Evolutionary conservation across 345 rosid species (phyloP), one percentile per base, ranked within the genome.

Genomic region (Turritis glabra): DNA sequence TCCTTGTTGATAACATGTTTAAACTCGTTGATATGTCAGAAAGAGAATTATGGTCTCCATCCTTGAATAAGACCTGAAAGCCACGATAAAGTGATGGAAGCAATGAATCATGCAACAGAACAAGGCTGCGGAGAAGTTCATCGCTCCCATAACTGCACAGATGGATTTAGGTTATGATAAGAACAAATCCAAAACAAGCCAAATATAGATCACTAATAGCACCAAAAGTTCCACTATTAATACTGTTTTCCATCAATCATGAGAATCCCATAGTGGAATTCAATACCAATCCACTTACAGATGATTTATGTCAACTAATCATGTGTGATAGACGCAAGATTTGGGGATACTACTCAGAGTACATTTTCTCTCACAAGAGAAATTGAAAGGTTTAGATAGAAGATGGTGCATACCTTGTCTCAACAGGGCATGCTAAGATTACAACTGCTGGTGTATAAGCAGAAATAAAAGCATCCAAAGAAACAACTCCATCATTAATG

Each of bases 401-500:
- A 32, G 19, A 19, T 64, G 26, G 63, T 29, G 75, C 66, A 41
- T 73, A 95, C 99, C 99, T 92, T 79, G 82, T 83, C 62, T 89
- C 92, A 58, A 92, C 81, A 70, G 90, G 86, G 69, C 84, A 82
- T 55, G 85, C 88, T 72, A 92, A 90, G 50, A 85, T 80, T 71
- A 87, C 57, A 57, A 93, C 86, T 79, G 96, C 88, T 43, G 87
- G 88, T 58, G 73, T 84, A 83, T 89, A 90, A 10, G 87, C 87
- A 74, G 84, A 78, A 73, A 84, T 77, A 56, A 92, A 84, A 67
- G 97, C 85, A 79, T 92, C 97, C 91, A 95, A 83, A 64, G 99
- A 90, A 61, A 85, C 89, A 82, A 89, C 72, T 38, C 97, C 93
- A 82, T 95, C 99, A 83, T 95, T 95, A 74, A 95, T 86, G 56